phyloP scores from a whole-genome alignment of 768 basidiomycete species.

The Hortiboletus campestris region DNA sequence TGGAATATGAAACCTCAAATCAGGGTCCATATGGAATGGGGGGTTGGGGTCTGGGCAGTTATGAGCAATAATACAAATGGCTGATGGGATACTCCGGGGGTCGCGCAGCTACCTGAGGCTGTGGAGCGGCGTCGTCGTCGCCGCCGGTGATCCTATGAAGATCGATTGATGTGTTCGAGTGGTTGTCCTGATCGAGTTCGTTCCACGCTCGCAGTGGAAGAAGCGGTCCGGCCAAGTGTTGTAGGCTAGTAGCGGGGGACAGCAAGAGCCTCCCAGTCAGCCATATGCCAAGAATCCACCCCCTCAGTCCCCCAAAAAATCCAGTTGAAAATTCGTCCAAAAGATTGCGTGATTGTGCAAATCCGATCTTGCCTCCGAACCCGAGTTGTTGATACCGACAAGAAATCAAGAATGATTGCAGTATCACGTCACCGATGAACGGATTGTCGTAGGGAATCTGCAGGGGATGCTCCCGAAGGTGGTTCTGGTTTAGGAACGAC shows the following conservation, averaged over 20 bases:
- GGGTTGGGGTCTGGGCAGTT: constrained; percentile 25
- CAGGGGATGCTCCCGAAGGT: constrained; percentile 29
- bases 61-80: constrained; percentile 37
- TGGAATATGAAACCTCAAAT: constrained; percentile 20
- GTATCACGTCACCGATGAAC: constrained; percentile 29
- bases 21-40: constrained; percentile 15
- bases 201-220: constrained; percentile 25
- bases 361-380: constrained; percentile 26
- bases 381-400: constrained; percentile 29
- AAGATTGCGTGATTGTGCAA: constrained; percentile 23
- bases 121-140: constrained; percentile 11
- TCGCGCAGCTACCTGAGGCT: constrained; percentile 21
- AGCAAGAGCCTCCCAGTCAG: constrained; percentile 11
- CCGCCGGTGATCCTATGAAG: constrained; percentile 24
- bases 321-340: constrained; percentile 29
- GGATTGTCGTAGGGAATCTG: constrained; percentile 32
- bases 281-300: constrained; percentile 19
- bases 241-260: constrained; percentile 7
- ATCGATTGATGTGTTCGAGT: constrained; percentile 20
- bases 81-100: constrained; percentile 7
- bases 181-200: constrained; percentile 19
- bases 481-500: constrained; percentile 68
- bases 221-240: constrained; percentile 8
- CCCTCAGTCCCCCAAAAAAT: constrained; percentile 15
- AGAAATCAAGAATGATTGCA: constrained; percentile 24